phyloP scores from a whole-genome alignment of 2,329 filamentous ascomycete species.

The Lachnellula subtilissima region DNA sequence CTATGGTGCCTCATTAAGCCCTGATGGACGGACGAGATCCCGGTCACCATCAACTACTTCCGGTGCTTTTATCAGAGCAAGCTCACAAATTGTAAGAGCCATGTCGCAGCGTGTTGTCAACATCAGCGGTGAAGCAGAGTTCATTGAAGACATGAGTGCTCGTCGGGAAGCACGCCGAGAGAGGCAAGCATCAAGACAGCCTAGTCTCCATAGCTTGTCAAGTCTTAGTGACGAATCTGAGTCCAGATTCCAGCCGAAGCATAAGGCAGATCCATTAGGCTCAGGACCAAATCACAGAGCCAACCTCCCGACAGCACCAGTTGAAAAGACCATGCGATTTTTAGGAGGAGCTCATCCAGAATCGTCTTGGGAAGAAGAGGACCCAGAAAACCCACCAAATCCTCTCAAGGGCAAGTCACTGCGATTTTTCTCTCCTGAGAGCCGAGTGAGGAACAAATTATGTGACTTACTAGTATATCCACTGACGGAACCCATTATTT shows the following conservation, averaged over 20 bases:
- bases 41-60: constrained; percentile 60
- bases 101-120: constrained; percentile 99
- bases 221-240: constrained; percentile 25
- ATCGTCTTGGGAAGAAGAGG: constrained; percentile 12
- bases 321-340: constrained; percentile 29
- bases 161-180: constrained; percentile 20
- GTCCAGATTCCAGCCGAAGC: constrained; percentile 20
- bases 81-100: constrained; percentile 65
- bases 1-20: constrained; percentile 52
- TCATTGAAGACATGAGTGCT: constrained; percentile 60
- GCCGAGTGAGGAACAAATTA: constrained; percentile 64
- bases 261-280: constrained; percentile 32
- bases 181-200: constrained; percentile 4
- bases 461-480: constrained; percentile 85
- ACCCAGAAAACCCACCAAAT: constrained; percentile 51
- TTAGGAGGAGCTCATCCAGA: constrained; percentile 20
- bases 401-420: constrained; percentile 82
- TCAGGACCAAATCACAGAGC: constrained; percentile 19
- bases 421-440: constrained; percentile 78
- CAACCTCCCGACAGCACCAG: constrained; percentile 23
- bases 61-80: constrained; percentile 62
- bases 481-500: constrained; percentile 77
- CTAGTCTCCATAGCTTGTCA: constrained; percentile 7
- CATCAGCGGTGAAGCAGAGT: constrained; percentile 85
- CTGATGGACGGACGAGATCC: constrained; percentile 41